A percentile compares a stretch with the other conserved stretches of the same genome.
phyloP scores from a whole-genome alignment of 208 protist species.

The Leishmania lainsoni region DNA sequence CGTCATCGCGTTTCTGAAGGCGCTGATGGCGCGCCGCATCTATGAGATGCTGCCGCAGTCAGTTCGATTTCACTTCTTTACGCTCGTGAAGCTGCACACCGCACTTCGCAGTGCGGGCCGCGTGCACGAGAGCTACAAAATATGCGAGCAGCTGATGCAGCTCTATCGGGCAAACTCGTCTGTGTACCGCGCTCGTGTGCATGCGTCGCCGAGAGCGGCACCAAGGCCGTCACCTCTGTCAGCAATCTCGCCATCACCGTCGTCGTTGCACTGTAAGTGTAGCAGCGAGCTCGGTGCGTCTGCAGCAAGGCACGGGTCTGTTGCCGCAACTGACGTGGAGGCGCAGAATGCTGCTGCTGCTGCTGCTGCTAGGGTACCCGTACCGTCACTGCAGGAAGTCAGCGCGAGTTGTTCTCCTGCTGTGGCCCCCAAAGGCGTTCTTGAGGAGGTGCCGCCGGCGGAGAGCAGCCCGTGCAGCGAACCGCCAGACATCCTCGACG shows the following conservation, averaged over 20 bases:
- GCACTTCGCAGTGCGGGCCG: constrained; percentile 49
- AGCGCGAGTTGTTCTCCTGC: background rate
- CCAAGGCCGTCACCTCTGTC: background rate
- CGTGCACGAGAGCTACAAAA: constrained; percentile 62
- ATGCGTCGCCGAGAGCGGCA: background rate
- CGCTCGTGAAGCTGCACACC: constrained; percentile 63
- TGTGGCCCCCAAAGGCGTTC: background rate
- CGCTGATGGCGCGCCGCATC: constrained; percentile 50
- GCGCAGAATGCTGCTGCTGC: background rate
- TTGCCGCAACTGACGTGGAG: background rate
- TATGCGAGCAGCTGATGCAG: constrained; percentile 61
- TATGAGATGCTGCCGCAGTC: constrained; percentile 46
- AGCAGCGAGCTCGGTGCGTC: background rate
- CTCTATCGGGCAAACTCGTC: constrained; percentile 59
- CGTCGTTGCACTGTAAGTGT: background rate
- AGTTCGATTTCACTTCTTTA: constrained; percentile 60
- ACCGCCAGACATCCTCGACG: constrained; percentile 41
- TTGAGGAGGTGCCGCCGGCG: background rate
- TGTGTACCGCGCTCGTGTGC: constrained; percentile 33
- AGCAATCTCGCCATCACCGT: background rate
- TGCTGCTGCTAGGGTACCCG: background rate
- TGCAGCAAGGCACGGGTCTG: background rate
- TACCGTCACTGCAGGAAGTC: background rate
- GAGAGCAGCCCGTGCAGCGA: background rate
- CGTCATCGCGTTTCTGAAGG: constrained; percentile 76